Conservation (phyloP, 441 rosid species). For the Breynia disticha region DNA sequence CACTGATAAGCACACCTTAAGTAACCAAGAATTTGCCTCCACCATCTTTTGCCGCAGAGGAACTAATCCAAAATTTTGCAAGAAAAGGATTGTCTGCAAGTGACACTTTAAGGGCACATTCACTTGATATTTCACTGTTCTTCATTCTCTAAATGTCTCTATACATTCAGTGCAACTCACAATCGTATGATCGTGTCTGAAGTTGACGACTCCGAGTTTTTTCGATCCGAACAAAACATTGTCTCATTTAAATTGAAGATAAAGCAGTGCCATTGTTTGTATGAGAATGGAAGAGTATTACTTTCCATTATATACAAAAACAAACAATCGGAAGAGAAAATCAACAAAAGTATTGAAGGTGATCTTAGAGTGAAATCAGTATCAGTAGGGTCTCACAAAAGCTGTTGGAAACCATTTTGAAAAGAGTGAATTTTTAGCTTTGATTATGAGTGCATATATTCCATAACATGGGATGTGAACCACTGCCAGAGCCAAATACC, state of each 20-base stretch:
- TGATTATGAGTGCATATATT: conserved; percentile 37
- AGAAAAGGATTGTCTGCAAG: conserved; percentile 28
- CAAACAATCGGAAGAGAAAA: not conserved
- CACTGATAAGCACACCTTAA: too few species aligned
- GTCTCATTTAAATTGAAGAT: too few species aligned
- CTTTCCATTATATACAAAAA: not conserved
- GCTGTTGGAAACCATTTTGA: conserved; percentile 41
- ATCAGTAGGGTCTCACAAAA: conserved; percentile 27
- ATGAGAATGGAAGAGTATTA: too few species aligned
- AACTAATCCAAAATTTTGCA: conserved; percentile 17
- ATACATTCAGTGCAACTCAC: conserved; percentile 20
- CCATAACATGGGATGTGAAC: conserved; percentile 73
- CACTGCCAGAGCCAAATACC: conserved; percentile 55
- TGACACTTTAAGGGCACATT: conserved; percentile 37
- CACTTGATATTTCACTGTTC: conserved; percentile 26
- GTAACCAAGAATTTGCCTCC: conserved; percentile 17
- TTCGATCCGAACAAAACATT: too few species aligned
- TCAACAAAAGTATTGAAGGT: too few species aligned
- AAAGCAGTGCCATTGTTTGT: too few species aligned
- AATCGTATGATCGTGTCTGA: too few species aligned
- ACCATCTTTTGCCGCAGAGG: conserved; percentile 10
- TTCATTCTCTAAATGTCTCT: conserved; percentile 26
- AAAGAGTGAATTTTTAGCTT: conserved; percentile 36
- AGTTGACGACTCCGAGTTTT: too few species aligned
- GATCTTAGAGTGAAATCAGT: not conserved